phyloP scores from a whole-genome alignment of 192 early-diverging fungal genomes.

The Diversispora epigaea region DNA sequence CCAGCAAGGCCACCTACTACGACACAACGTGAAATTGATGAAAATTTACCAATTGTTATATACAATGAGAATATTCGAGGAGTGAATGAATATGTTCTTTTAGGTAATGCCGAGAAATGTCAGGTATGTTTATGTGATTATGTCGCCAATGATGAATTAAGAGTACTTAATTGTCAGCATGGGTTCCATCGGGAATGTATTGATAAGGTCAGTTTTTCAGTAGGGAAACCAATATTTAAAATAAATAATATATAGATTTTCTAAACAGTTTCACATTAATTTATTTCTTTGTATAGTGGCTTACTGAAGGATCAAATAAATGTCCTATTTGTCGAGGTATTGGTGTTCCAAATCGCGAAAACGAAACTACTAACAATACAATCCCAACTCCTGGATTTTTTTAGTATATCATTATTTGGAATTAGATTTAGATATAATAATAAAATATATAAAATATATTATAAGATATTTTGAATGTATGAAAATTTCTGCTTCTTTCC shows the following conservation, averaged over 20 bases:
- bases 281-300: slow-evolving; percentile 40
- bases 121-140: slow-evolving; percentile 57
- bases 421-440: no score
- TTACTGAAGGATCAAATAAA: slow-evolving; percentile 54
- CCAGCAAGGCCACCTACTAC: slow-evolving; percentile 45
- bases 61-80: slow-evolving; percentile 39
- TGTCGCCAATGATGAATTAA: slow-evolving; percentile 46
- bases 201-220: slow-evolving; percentile 41
- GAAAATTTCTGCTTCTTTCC: no score
- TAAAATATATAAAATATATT: no score
- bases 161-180: slow-evolving; percentile 54
- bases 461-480: no score
- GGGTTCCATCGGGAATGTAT: slow-evolving; percentile 59
- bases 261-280: not conserved
- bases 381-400: slow-evolving; percentile 2
- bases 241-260: not conserved
- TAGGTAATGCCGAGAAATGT: slow-evolving; percentile 45
- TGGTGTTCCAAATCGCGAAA: slow-evolving; percentile 37
- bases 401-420: no score
- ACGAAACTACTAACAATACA: not conserved
- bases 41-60: slow-evolving; percentile 35
- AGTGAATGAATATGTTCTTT: slow-evolving; percentile 32
- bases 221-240: not conserved
- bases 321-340: slow-evolving; percentile 57
- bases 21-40: slow-evolving; percentile 48